Percentiles rank a stretch among this genome's conserved stretches.
phyloP scores from a whole-genome alignment of 2,329 filamentous ascomycete species.

The Aspergillus versicolor region DNA sequence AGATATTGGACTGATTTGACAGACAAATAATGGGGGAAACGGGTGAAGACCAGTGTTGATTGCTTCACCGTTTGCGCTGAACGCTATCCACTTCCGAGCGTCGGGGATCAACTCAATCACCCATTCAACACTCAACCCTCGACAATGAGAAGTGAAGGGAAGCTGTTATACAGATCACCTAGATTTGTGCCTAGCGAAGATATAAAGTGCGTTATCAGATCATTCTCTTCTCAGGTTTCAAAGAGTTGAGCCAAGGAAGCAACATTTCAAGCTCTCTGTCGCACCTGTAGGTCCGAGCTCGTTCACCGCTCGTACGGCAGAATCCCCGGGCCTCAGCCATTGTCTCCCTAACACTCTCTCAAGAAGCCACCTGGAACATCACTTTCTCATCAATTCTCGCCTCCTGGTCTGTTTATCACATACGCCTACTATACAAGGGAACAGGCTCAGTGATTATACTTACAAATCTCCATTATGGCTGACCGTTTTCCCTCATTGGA shows the following conservation, averaged over 20 bases:
- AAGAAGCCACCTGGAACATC: constrained; percentile 24
- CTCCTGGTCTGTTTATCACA: constrained; percentile 11
- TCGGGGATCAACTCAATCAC: background rate
- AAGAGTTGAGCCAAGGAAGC: constrained; percentile 5
- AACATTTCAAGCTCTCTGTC: constrained; percentile 11
- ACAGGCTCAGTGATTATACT: background rate
- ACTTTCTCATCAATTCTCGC: constrained; percentile 13
- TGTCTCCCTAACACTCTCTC: constrained; percentile 6
- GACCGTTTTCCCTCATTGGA: constrained; percentile 77
- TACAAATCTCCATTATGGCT: constrained; percentile 55
- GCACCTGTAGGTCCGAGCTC: constrained; percentile 14
- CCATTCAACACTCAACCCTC: background rate
- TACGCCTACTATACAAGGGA: background rate
- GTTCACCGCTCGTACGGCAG: constrained; percentile 21
- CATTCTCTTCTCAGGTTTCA: constrained; percentile 1
- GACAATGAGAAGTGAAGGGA: background rate
- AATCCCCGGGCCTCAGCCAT: constrained; percentile 15
- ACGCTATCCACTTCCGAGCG: background rate
- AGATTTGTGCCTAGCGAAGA: background rate
- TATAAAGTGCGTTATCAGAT: background rate
- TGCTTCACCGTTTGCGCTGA: constrained; percentile 2
- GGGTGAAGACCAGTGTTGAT: background rate
- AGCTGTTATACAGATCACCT: background rate
- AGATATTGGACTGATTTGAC: background rate
- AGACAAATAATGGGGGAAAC: background rate